Percentiles rank a stretch among this genome's conserved stretches.
These are phyloP conservation scores for Tolypocladium sp. DNA, from an alignment of 2,329 filamentous ascomycete genomes.

Conservation along the genomic window DNA sequence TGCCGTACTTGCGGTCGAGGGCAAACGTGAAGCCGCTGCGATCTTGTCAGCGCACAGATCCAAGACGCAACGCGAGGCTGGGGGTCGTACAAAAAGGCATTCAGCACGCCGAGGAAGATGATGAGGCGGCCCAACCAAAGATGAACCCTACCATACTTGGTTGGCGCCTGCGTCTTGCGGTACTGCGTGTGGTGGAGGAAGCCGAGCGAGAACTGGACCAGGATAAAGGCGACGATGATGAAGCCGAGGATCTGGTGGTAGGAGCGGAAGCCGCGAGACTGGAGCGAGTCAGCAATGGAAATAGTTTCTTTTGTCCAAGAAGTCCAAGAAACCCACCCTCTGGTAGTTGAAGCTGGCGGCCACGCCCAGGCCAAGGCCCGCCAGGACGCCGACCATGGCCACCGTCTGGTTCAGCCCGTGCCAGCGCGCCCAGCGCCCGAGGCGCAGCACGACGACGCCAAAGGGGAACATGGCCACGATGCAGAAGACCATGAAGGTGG, in stretches of 20 bases:
- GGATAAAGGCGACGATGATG: constrained; percentile 39
- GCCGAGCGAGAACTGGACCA: constrained; percentile 45
- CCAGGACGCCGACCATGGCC: constrained; percentile 36
- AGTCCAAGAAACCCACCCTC: constrained; percentile 34
- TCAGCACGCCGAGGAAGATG: constrained; percentile 43
- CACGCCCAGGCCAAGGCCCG: constrained; percentile 45
- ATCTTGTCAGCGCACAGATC: neutral
- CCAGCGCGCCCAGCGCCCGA: constrained; percentile 42
- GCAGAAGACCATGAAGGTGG: constrained; percentile 43
- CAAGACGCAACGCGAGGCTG: neutral
- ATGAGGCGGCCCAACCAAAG: constrained; percentile 47
- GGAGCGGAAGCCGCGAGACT: constrained; percentile 44
- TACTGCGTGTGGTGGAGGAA: constrained; percentile 46
- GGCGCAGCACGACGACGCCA: constrained; percentile 42
- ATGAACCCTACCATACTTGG: constrained; percentile 43
- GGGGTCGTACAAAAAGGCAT: constrained; percentile 44
- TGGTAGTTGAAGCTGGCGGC: constrained; percentile 43
- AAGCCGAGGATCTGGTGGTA: constrained; percentile 52
- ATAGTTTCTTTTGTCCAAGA: neutral
- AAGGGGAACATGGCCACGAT: constrained; percentile 47
- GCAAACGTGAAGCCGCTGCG: constrained; percentile 49
- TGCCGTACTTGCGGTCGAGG: constrained; percentile 34
- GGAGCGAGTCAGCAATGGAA: constrained; percentile 4
- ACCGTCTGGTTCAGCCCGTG: constrained; percentile 45
- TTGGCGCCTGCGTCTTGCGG: constrained; percentile 37